Base-by-base conservation (phyloP, 805 yeast genomes). In the Candida piceae region DNA sequence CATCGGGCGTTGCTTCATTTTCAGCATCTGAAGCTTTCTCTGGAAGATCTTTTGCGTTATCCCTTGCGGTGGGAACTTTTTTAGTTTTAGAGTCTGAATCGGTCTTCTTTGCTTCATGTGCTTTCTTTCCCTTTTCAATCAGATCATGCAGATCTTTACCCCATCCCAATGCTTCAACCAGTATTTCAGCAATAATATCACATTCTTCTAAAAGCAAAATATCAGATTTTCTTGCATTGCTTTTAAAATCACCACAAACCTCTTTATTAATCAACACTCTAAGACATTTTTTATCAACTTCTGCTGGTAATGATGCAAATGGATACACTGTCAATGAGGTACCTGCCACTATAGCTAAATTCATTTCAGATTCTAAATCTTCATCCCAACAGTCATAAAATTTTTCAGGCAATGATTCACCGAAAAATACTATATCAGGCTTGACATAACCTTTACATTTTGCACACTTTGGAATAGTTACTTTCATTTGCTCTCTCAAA, bases 361-460 rank as follows among this genome's bases (percentile, higher is more conserved):
- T 87, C 18, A 78, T 61, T 16, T 60, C 67, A 2, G 68, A 65
- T 3, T 65, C 53, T 23, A 72, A 54, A 41, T 74, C 76, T 16
- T 66, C 64, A 4, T 82, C 90, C 84, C 93, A 80, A 10, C 59
- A 49, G 2, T 75, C 74, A 58, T 84, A 89, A 51, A 88, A 85
- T 38, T 66, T 63, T 1, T 49, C 50, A 0, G 97, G 97, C 19
- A 90, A 66, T 2, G 80, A 73, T 57, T 90, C 98, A 4, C 97
- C 97, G 63, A 88, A 93, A 52, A 90, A 90, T 1, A 88, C 96
- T 48, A 90, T 93, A 52, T 85, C 90, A 0, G 97, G 98, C 54
- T 90, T 90, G 19, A 93, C 85, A 21, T 77, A 70, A 0, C 96
- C 95, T 4, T 64, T 55, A 52, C 97, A 90, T 13, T 64, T 52